Evolutionary conservation across 2,329 filamentous ascomycete genomes (phyloP).

Genomic region (Penicillium frequentans): DNA sequence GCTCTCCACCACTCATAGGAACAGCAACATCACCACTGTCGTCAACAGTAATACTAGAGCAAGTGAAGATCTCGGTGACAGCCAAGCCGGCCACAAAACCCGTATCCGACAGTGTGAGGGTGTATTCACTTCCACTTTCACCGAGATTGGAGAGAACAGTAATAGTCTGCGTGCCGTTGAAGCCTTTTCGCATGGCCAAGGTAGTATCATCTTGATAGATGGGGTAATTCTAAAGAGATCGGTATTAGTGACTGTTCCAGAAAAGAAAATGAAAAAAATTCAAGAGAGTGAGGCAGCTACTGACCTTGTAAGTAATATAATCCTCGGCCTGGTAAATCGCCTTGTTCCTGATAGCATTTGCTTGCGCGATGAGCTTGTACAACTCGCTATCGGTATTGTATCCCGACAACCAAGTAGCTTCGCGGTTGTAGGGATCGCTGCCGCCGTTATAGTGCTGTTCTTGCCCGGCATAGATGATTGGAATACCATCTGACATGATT

Average conservation of each 20-base stretch:
- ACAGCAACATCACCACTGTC: slow-evolving; percentile 46
- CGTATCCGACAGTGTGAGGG: slow-evolving; percentile 24
- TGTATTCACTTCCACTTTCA: slow-evolving; percentile 24
- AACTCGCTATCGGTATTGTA: slow-evolving; percentile 50
- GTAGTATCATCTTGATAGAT: slow-evolving; percentile 46
- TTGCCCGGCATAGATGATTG: slow-evolving; percentile 65
- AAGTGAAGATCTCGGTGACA: slow-evolving; percentile 36
- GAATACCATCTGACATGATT: slow-evolving; percentile 61
- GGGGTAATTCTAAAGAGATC: slow-evolving; percentile 30
- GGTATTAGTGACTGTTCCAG: neutral
- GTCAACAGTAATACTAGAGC: slow-evolving; percentile 45
- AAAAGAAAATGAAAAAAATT: too few relatives aligned
- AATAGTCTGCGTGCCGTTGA: slow-evolving; percentile 42
- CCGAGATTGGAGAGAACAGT: slow-evolving; percentile 48
- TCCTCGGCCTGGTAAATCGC: slow-evolving; percentile 38
- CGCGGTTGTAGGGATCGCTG: slow-evolving; percentile 51
- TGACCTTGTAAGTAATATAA: slow-evolving; percentile 43
- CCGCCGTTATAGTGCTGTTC: slow-evolving; percentile 60
- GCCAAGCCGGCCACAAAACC: slow-evolving; percentile 24
- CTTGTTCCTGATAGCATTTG: slow-evolving; percentile 53
- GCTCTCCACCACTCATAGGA: slow-evolving; percentile 44
- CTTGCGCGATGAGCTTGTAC: slow-evolving; percentile 48
- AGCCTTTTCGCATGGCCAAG: slow-evolving; percentile 43
- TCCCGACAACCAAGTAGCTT: slow-evolving; percentile 57
- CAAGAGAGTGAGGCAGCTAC: neutral